These are phyloP conservation scores for Botrytis deweyae DNA, from an alignment of 2,329 filamentous ascomycete species.

Conservation along the genomic window DNA sequence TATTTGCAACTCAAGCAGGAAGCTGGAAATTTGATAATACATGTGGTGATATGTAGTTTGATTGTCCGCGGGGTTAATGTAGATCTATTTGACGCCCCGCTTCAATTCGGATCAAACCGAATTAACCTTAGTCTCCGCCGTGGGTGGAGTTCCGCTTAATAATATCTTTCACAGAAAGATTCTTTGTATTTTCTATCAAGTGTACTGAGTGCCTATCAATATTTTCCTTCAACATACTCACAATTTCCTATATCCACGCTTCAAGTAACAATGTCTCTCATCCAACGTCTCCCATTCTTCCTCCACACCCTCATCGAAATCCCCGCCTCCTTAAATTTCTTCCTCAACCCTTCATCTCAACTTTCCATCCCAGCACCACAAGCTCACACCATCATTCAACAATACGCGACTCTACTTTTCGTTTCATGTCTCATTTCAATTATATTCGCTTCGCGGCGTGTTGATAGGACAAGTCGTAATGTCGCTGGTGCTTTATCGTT, in stretches of 20 bases:
- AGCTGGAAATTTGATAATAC: background rate
- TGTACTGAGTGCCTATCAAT: too few relatives aligned
- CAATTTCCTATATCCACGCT: background rate
- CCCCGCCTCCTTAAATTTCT: slow-evolving; percentile 42
- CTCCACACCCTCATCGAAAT: slow-evolving; percentile 41
- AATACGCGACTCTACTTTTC: slow-evolving; percentile 43
- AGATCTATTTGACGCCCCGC: background rate
- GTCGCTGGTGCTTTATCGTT: slow-evolving; percentile 40
- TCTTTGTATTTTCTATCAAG: background rate
- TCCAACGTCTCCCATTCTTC: slow-evolving; percentile 31
- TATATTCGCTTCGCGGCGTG: slow-evolving; percentile 35
- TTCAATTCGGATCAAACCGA: background rate
- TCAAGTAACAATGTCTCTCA: slow-evolving; percentile 14
- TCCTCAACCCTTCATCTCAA: slow-evolving; percentile 39
- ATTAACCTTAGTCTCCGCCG: background rate
- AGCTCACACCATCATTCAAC: slow-evolving; percentile 41
- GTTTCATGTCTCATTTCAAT: slow-evolving; percentile 40
- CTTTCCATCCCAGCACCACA: slow-evolving; percentile 38
- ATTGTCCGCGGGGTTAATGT: background rate
- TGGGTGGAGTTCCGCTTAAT: background rate
- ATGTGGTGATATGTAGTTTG: background rate
- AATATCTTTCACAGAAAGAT: background rate
- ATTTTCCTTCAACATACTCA: too few relatives aligned
- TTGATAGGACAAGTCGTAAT: slow-evolving; percentile 36
- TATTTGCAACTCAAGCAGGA: background rate